Evolutionary conservation across 2,329 filamentous ascomycete species (phyloP), one percentile per base, ranked within the genome.

Genomic region (Biscogniauxia sp.): DNA sequence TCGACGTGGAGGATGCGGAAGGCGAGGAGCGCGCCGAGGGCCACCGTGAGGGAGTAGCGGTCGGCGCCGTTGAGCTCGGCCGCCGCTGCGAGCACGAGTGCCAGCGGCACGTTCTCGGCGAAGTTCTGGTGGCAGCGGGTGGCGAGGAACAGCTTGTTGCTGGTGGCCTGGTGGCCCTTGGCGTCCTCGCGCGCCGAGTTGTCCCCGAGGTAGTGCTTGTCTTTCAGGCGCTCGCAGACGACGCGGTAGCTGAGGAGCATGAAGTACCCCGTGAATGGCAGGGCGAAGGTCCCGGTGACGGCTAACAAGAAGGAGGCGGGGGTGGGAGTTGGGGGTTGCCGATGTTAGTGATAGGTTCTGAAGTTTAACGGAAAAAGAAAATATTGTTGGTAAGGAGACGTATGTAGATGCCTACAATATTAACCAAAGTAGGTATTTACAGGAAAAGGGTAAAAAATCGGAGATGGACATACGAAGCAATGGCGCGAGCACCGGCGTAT

Each of bases 181-280:
- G 57, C 32, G 54, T 55, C 51, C 19, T 52, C 32, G 28, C 28
- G 28, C 19, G 63, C 52, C 53, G 64, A 69, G 61, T 67, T 66
- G 53, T 73, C 69, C 56, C 72, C 72, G 17, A 74, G 57, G 55
- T 64, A 68, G n/a, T 64, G 57, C 57, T 70, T 61, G 57, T 70
- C 66, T 25, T 61, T 56, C n/a, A 73, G 57, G 15, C 73, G 69
- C 41, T 66, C 53, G 53, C 50, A 45, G 19, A 70, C 65, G 19
- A 73, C 70, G 56, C 71, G 72, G 50, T 59, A 61, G 61, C 69
- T 71, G 37, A 74, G 68, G 37, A 71, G 64, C 53, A 61, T 56
- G 61, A 71, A 71, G 63, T 74, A 74, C n/a, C 66, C 70, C 7
- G 73, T 69, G 63, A 73, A 72, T 19, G 72, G 71, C 5, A 72